A percentile compares a stretch with the other conserved stretches of the same genome.
Conservation (phyloP, 1,139 yeast species). For the Hemisphaericaspora subhashii region DNA sequence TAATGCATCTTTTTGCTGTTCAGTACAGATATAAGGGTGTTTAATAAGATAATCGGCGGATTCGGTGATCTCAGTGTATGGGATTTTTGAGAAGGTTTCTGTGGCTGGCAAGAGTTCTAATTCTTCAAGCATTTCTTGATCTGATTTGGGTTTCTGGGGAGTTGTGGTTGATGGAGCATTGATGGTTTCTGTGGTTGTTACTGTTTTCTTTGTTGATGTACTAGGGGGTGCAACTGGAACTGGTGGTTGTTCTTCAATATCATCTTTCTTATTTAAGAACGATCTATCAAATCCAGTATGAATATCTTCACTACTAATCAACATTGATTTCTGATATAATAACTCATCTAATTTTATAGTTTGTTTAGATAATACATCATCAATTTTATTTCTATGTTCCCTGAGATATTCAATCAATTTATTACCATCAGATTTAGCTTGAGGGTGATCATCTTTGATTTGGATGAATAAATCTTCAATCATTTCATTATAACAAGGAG, state of each 20-base stretch:
- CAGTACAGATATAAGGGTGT: conserved; percentile 72
- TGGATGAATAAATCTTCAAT: conserved; percentile 83
- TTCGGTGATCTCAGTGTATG: conserved; percentile 44
- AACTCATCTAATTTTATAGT: conserved; percentile 63
- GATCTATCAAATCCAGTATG: conserved; percentile 94
- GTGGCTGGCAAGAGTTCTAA: conserved; percentile 57
- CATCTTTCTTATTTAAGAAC: conserved; percentile 61
- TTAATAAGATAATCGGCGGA: conserved; percentile 53
- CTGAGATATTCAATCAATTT: conserved; percentile 43
- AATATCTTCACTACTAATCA: conserved; percentile 87
- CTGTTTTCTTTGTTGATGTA: conserved; percentile 12
- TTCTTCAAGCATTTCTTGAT: conserved; percentile 33
- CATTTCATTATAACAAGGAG: conserved; percentile 90
- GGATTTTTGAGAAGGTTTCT: conserved; percentile 58
- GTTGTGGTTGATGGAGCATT: conserved; percentile 20
- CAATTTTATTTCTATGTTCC: conserved; percentile 71
- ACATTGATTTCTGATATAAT: conserved; percentile 65
- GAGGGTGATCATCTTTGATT: conserved; percentile 57
- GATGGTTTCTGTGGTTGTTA: conserved; percentile 31
- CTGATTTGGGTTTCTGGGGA: conserved; percentile 17
- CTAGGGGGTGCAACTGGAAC: conserved; percentile 9
- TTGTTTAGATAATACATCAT: conserved; percentile 59
- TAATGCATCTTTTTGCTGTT: conserved; percentile 87
- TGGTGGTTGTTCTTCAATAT: conserved; percentile 17
- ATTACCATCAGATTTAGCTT: conserved; percentile 44